Percentiles rank a stretch among this genome's conserved stretches.
Conservation (phyloP, 148 eudicot species). For the Chenopodium album region DNA sequence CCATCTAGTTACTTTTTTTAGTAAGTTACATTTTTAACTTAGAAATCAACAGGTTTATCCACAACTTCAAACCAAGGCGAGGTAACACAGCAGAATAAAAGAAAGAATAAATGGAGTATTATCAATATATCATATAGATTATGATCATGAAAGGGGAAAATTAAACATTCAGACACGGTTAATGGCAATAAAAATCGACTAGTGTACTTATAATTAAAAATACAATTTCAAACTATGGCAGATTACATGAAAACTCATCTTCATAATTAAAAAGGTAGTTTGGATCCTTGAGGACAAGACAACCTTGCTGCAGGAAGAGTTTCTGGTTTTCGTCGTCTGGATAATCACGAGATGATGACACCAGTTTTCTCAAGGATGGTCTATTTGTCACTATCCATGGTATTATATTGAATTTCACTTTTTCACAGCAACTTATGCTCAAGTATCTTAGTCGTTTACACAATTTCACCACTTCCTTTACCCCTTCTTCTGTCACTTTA, state of each 20-base stretch:
- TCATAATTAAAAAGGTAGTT: not conserved
- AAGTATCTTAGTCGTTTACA: constrained; percentile 28
- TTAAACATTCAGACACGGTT: no score
- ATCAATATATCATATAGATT: no score
- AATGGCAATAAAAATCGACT: no score
- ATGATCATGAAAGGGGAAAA: no score
- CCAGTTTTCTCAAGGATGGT: constrained; percentile 21
- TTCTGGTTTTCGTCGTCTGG: constrained; percentile 16
- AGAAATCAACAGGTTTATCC: no score
- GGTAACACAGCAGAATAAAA: no score
- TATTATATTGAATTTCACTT: constrained; percentile 8
- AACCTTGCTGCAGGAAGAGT: constrained; percentile 18
- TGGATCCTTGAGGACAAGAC: constrained; percentile 1
- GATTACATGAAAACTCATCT: no score
- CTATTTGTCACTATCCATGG: constrained; percentile 23
- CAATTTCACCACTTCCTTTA: constrained; percentile 20
- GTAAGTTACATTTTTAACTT: no score
- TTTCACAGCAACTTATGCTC: constrained; percentile 15
- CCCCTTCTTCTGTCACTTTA: constrained; percentile 28
- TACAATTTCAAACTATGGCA: not conserved
- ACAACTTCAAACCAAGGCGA: no score
- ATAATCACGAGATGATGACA: constrained; percentile 19
- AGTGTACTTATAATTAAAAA: no score
- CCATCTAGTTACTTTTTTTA: no score
- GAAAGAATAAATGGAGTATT: no score